Base-by-base conservation (phyloP, 2,329 filamentous ascomycete genomes). In the Aspergillus puulaauensis region DNA sequence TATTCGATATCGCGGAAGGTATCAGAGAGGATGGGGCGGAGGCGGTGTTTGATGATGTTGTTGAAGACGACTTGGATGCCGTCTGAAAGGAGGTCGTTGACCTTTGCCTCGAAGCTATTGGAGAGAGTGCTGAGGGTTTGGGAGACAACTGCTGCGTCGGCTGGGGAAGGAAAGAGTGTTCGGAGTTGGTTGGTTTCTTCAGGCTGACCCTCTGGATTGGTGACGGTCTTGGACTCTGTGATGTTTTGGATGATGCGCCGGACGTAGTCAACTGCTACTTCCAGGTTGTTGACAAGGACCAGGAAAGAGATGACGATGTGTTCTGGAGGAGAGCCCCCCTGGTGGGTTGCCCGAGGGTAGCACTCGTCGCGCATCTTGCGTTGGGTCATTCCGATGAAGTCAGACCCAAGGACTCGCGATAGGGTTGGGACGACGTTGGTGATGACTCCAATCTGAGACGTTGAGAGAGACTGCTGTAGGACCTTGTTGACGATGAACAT, bases 401-500 rank as follows among this genome's bases (percentile, higher is more conserved):
- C 95, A 3, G 87, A 86, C 31, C 89, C 87, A 4, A 99, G 83
- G 0, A 99, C 88, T 35, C 91, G 86, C 17, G 89, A 86, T 5
- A 98, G 81, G 0, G 87, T 89, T 2, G 92, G 89, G 24, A 97
- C 78, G 6, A 96, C 90, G 56, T 85, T 90, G 43, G 86, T 85
- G 21, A 96, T 84, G 3, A 96, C 87, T 17, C 88, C 83, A 64
- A 87, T 82, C 71, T 97, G 93, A 2, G 90, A 91, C 0, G 96
- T 98, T 0, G 90, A 89, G 21, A 98, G 80, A 0, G 91, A 90
- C 63, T 93, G 88, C 63, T 96, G 89, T 7, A 98, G 82, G 35
- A 98, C 90, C 51, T 93, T 89, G 71, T 96, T 96, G 71, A 96
- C 90, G 66, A 99, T 97, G 76, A 98, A 99, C 93, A 99, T 98